phyloP scores from a whole-genome alignment of 176 grass and related monocot genomes.

The Avena insularis region DNA sequence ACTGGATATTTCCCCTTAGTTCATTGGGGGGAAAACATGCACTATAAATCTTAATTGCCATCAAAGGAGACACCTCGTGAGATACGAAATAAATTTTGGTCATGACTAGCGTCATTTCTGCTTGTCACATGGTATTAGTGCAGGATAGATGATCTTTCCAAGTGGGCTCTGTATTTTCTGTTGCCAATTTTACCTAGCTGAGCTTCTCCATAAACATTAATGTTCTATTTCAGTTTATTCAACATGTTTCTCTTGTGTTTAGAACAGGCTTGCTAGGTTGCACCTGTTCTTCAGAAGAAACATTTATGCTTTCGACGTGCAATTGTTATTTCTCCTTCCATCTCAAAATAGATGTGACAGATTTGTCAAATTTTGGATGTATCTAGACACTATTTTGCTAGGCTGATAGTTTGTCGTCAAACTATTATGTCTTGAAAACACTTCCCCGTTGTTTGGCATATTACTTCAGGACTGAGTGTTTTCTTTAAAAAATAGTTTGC shows the following conservation, averaged over 20 bases:
- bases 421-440: not conserved
- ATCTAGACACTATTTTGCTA: not conserved
- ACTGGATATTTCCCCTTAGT: too few species aligned
- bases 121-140: not conserved
- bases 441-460: not conserved
- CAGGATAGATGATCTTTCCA: not conserved
- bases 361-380: too few species aligned
- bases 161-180: not conserved
- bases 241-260: not conserved
- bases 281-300: not conserved
- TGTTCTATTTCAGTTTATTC: not conserved
- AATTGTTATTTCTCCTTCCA: not conserved
- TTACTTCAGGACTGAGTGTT: not conserved
- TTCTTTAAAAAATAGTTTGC: not conserved
- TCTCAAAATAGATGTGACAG: too few species aligned
- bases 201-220: constrained; percentile 29
- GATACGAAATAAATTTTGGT: not conserved
- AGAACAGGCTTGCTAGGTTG: not conserved
- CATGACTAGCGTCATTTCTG: not conserved
- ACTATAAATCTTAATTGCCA: not conserved
- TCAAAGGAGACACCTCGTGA: not conserved
- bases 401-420: not conserved
- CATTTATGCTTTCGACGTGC: not conserved
- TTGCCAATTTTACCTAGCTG: constrained; percentile 8
- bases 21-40: too few species aligned